phyloP scores from a whole-genome alignment of 176 grass and related monocot genomes.

The Oryza rufipogon region DNA sequence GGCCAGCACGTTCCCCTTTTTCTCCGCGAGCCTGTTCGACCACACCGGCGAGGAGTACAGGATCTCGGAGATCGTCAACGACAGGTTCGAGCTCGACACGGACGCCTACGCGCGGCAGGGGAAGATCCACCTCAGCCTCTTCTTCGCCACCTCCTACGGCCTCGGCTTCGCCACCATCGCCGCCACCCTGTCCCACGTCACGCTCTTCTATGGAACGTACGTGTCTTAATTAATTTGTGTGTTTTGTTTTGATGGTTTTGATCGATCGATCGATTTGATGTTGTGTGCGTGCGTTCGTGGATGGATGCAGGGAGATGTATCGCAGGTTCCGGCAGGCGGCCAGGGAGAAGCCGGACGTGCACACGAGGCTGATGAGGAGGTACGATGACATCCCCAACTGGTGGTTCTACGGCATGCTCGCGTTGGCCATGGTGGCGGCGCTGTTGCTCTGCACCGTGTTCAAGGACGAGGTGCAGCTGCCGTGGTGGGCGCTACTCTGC shows the following conservation, averaged over 20 bases:
- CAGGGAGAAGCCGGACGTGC: constrained; percentile 74
- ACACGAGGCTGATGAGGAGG: constrained; percentile 79
- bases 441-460: constrained; percentile 74
- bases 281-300: neutral
- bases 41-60: constrained; percentile 55
- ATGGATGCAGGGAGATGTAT: constrained; percentile 64
- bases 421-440: constrained; percentile 31
- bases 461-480: constrained; percentile 82
- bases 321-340: constrained; percentile 57
- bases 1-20: constrained; percentile 67
- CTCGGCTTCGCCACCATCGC: constrained; percentile 85
- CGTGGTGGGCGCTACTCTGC: constrained; percentile 87
- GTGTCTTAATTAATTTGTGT: neutral
- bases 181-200: constrained; percentile 69
- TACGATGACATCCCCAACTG: constrained; percentile 85
- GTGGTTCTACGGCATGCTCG: constrained; percentile 75
- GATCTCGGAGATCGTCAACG: constrained; percentile 75
- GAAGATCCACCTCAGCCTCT: constrained; percentile 77
- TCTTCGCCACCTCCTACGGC: constrained; percentile 78
- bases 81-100: constrained; percentile 70
- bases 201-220: constrained; percentile 79
- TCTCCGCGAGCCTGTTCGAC: constrained; percentile 73
- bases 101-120: constrained; percentile 61
- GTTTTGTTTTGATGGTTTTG: neutral
- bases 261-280: neutral